A percentile compares a stretch with the other conserved stretches of the same genome.
These are phyloP conservation scores for Ustilago trichophora DNA, from an alignment of 1,284 basidiomycete genomes.

Conservation along the genomic window DNA sequence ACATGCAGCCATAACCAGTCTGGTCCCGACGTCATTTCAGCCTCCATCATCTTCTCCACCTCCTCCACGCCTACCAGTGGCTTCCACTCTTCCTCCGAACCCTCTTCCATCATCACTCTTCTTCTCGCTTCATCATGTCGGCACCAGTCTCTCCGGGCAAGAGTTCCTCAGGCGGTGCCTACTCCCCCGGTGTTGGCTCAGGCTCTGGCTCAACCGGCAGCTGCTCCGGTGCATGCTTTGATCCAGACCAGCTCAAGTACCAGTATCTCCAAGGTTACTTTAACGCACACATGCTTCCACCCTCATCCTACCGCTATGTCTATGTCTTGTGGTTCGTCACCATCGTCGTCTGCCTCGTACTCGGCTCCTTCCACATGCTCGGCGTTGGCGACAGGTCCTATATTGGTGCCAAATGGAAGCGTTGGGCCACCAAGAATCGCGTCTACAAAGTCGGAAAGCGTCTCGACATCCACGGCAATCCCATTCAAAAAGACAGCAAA, in stretches of 20 bases:
- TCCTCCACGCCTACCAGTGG: too few relatives aligned
- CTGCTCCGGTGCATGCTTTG: constrained; percentile 53
- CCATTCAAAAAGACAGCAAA: constrained; percentile 22
- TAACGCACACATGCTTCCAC: constrained; percentile 67
- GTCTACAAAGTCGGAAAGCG: constrained; percentile 49
- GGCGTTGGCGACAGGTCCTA: constrained; percentile 54
- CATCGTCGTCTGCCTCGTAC: constrained; percentile 56
- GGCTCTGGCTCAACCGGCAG: constrained; percentile 7
- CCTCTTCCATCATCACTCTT: not conserved
- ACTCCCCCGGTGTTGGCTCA: constrained; percentile 30
- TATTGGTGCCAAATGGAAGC: constrained; percentile 59
- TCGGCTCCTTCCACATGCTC: constrained; percentile 62
- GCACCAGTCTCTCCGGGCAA: constrained; percentile 8
- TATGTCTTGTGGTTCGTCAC: constrained; percentile 68
- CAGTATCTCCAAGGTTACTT: constrained; percentile 63
- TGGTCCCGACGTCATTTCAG: too few relatives aligned
- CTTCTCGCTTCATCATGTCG: constrained; percentile 12
- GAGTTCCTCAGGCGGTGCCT: constrained; percentile 28
- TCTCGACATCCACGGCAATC: constrained; percentile 36
- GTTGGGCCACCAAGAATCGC: constrained; percentile 56
- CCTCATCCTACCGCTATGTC: constrained; percentile 67
- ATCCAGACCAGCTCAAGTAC: constrained; percentile 45
- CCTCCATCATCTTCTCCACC: too few relatives aligned
- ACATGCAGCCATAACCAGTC: too few relatives aligned
- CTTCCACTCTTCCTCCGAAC: too few relatives aligned